Evolutionary conservation across 2,329 filamentous ascomycete species (phyloP).

Genomic region (Corinectria fuckeliana): DNA sequence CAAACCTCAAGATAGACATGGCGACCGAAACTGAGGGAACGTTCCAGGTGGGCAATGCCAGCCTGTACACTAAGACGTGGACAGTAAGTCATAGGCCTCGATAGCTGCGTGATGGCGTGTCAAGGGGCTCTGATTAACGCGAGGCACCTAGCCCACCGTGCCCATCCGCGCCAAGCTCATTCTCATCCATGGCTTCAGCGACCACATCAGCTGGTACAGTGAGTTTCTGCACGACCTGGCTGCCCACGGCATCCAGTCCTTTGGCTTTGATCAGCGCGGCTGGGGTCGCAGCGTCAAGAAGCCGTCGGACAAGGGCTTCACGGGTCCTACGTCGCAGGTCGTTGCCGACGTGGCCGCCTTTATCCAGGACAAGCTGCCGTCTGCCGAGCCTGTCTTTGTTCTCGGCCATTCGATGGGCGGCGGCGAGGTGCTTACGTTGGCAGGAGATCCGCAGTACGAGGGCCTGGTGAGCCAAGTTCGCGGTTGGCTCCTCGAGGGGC

Average conservation of each 20-base stretch:
- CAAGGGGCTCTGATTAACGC: slow-evolving; percentile 20
- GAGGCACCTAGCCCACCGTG: slow-evolving; percentile 56
- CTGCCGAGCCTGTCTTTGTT: slow-evolving; percentile 73
- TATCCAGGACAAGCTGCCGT: slow-evolving; percentile 64
- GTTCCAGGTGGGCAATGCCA: slow-evolving; percentile 52
- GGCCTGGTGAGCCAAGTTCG: slow-evolving; percentile 66
- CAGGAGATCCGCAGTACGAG: slow-evolving; percentile 56
- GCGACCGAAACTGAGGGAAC: slow-evolving; percentile 56
- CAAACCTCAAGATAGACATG: slow-evolving; percentile 35
- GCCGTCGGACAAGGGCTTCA: slow-evolving; percentile 70
- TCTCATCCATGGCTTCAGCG: slow-evolving; percentile 89
- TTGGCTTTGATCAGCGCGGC: slow-evolving; percentile 84
- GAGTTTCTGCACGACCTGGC: slow-evolving; percentile 76
- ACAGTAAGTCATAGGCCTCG: slow-evolving; percentile 51
- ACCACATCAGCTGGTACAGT: slow-evolving; percentile 81
- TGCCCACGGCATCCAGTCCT: slow-evolving; percentile 73
- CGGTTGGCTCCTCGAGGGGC: slow-evolving; percentile 79
- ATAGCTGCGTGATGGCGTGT: not conserved
- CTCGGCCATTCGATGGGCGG: slow-evolving; percentile 94
- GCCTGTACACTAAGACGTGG: slow-evolving; percentile 65
- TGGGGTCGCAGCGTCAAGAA: slow-evolving; percentile 78
- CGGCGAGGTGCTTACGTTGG: slow-evolving; percentile 72
- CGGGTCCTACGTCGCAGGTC: slow-evolving; percentile 75
- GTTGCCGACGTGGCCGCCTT: slow-evolving; percentile 82
- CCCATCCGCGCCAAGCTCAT: slow-evolving; percentile 73